Base-by-base conservation (phyloP, 164 flowering plant genomes). In the Hamamelis virginiana region DNA sequence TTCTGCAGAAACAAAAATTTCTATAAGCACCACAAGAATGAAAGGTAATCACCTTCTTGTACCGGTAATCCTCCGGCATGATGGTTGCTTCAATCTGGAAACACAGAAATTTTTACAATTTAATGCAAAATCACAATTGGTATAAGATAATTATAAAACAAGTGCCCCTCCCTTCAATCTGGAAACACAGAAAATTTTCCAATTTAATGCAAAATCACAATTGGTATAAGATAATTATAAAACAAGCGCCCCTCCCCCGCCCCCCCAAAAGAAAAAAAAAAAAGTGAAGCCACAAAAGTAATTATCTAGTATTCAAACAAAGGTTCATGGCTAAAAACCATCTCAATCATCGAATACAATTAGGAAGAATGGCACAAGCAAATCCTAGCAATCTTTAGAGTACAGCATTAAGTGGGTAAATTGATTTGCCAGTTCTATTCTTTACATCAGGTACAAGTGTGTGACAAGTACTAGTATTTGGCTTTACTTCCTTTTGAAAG, bases 21-120 rank as follows among this genome's bases (percentile, higher is more conserved):
- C 6, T n/a, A 41, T 46, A 47, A 4, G 1, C 12, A n/a, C 5
- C 9, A 27, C n/a, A 64, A 64, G 68, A 65, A 67, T 44, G 25
- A 69, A 50, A 71, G 27, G 55, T 15, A 65, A 22, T 48, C 62
- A 92, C 98, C 98, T 92, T 95, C 76, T 74, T 86, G 74, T 85
- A 22, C 33, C 89, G 85, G 70, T 89, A 90, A 69, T 85, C 94
- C 63, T 87, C 91, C 8, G 98, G 98, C 98, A 92, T 95, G 62
- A 77, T 22, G 0, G 97, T 92, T 48, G 85, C 92, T 78, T 86
- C 90, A 67, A 95, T 84, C 98, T 95, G 85, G 47, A 47, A 76
- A 66, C 16, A 27, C 2, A 22, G 11, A 48, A 5, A 15, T 2
- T 13, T 57, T n/a, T 15, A 60, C 19, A 51, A 27, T 28, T 41